Evolutionary conservation across 2,329 filamentous ascomycete genomes (phyloP), one percentile per base, ranked within the genome.

Genomic region (Alternaria incomplexa): DNA sequence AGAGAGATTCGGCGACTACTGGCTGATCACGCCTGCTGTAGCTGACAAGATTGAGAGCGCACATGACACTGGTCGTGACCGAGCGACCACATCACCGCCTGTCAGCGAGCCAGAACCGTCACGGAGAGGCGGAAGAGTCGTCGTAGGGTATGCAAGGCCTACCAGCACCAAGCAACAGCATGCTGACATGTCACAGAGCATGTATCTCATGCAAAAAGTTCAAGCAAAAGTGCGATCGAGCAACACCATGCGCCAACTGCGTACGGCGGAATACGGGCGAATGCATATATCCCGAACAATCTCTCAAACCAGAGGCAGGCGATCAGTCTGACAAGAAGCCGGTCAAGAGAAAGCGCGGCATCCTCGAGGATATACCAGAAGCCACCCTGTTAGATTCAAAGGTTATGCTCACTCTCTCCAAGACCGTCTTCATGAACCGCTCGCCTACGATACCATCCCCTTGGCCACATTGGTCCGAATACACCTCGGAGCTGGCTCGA

Each of bases 1-100:
- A 73, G 75, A 81, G 26, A 86, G 85, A 67, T 90, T 91, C 84
- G 88, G 87, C 8, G 79, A 86, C 6, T 78, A 84, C 51, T 96
- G 92, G 91, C 81, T 93, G 7, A 83, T 97, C 5, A 81, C 82
- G 36, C 74, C 78, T 5, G 73, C 72, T 1, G 47, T 79, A 13
- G 82, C 82, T 12, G 67, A 75, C 1, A 55, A 73, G 22, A 71
- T 84, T 23, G 75, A 81, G 32, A 65, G 68, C 25, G 75, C 75
- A 15, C 17, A 72, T 6, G 61, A 65, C n/a, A 13, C 55, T 22
- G 43, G 40, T 7, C 62, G 26, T 7, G 9, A 56, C 8, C 61
- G 61, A 45, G 58, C 65, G 70, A 81, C 22, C 11, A 68, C 69
- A 7, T 56, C 70, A 5, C 40, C 62, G 6, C 61, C 64, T 5